phyloP scores from a whole-genome alignment of 768 basidiomycete genomes.

The Collybiopsis confluens region DNA sequence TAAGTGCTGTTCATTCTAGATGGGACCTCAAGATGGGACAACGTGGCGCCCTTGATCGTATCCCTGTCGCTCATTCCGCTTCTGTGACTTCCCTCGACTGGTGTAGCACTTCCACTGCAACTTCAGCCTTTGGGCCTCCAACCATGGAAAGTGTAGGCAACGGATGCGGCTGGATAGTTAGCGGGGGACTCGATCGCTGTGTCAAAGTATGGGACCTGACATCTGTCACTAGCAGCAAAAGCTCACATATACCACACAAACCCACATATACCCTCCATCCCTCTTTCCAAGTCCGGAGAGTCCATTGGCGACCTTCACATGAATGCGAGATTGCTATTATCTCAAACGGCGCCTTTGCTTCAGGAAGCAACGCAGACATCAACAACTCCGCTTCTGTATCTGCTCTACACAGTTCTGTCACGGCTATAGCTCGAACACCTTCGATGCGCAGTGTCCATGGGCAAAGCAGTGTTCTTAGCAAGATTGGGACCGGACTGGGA shows the following conservation, averaged over 20 bases:
- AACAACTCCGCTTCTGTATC: conserved; percentile 9
- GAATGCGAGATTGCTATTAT: conserved; percentile 74
- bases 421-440: conserved; percentile 7
- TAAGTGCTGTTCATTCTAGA: conserved; percentile 27
- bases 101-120: conserved; percentile 36
- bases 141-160: conserved; percentile 23
- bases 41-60: conserved; percentile 64
- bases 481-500: neutral
- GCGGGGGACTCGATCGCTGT: conserved; percentile 72
- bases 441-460: neutral
- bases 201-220: conserved; percentile 53
- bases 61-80: conserved; percentile 70
- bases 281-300: conserved; percentile 67
- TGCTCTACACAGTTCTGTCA: conserved; percentile 20
- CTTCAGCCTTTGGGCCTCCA: conserved; percentile 6
- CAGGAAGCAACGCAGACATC: conserved; percentile 27
- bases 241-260: conserved; percentile 52
- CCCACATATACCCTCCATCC: conserved; percentile 73
- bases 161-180: conserved; percentile 70
- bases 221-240: conserved; percentile 15
- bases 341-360: conserved; percentile 58
- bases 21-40: conserved; percentile 83
- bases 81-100: conserved; percentile 75
- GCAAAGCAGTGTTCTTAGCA: neutral
- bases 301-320: conserved; percentile 74